These are phyloP conservation scores for Pelargonium citronellum DNA, from an alignment of 441 rosid genomes.

Conservation along the genomic window DNA sequence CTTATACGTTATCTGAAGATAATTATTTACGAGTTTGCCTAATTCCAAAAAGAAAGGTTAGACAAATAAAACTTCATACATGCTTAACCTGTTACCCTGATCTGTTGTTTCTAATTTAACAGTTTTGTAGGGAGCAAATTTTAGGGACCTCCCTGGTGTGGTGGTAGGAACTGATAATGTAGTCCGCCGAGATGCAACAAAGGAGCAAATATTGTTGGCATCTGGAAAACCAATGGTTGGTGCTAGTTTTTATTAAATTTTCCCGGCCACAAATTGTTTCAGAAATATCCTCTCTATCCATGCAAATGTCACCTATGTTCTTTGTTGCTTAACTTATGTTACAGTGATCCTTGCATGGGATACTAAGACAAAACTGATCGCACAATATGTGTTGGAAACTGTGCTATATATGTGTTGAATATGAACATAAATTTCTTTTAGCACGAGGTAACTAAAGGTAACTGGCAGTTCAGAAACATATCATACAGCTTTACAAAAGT, in stretches of 20 bases:
- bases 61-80: constrained; percentile 1
- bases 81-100: constrained; percentile 8
- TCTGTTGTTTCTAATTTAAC: background rate
- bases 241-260: background rate
- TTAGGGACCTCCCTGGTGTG: constrained; percentile 73
- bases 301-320: background rate
- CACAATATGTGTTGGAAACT: background rate
- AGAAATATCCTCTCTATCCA: background rate
- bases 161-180: constrained; percentile 38
- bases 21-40: constrained; percentile 53
- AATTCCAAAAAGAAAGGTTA: constrained; percentile 63
- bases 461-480: constrained; percentile 1
- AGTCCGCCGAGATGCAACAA: constrained; percentile 50
- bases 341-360: background rate
- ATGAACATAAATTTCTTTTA: background rate
- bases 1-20: constrained; percentile 40
- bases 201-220: constrained; percentile 33
- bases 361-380: background rate
- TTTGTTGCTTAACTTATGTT: background rate
- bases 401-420: background rate
- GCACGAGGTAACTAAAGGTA: background rate
- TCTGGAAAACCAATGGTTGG: constrained; percentile 60
- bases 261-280: background rate
- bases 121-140: constrained; percentile 52
- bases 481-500: background rate